A percentile compares a stretch with the other conserved stretches of the same genome.
Evolutionary conservation across 1,284 basidiomycete species (phyloP).

Genomic region (Anthracocystis walkeri): DNA sequence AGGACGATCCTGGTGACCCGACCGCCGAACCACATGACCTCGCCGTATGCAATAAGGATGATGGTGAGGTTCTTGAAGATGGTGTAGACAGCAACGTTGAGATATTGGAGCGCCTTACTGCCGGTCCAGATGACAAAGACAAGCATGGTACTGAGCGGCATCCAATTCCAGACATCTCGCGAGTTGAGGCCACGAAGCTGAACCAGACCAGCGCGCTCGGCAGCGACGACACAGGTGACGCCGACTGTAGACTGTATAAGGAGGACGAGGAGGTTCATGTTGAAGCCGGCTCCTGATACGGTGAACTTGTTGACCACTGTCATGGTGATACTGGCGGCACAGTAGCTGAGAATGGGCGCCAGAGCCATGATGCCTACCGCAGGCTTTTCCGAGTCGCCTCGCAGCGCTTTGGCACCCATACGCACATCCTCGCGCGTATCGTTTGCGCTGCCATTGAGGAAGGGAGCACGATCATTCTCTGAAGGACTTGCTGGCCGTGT

Average conservation of each 20-base stretch:
- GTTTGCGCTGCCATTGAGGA: slow-evolving; percentile 36
- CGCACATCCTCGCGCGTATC: slow-evolving; percentile 42
- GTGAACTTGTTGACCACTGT: slow-evolving; percentile 99
- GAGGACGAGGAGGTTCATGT: slow-evolving; percentile 95
- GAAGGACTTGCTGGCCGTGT: slow-evolving; percentile 51
- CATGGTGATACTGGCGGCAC: slow-evolving; percentile 94
- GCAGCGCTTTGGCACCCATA: slow-evolving; percentile 47
- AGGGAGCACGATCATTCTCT: slow-evolving; percentile 48
- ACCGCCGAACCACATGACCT: slow-evolving; percentile 96
- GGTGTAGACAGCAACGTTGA: slow-evolving; percentile 72
- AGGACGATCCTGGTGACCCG: slow-evolving; percentile 87
- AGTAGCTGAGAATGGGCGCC: slow-evolving; percentile 88
- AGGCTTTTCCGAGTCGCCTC: slow-evolving; percentile 34
- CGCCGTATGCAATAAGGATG: slow-evolving; percentile 97
- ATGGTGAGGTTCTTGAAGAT: slow-evolving; percentile 99
- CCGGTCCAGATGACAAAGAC: slow-evolving; percentile 98
- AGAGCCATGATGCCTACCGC: slow-evolving; percentile 71
- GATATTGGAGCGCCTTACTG: slow-evolving; percentile 82
- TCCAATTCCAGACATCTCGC: slow-evolving; percentile 90
- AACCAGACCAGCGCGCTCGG: slow-evolving; percentile 85
- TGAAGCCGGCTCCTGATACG: slow-evolving; percentile 91
- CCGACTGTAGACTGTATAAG: slow-evolving; percentile 86
- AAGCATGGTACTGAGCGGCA: slow-evolving; percentile 90
- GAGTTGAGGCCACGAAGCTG: slow-evolving; percentile 86
- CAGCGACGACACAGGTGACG: slow-evolving; percentile 79